Base-by-base conservation (phyloP, 2,329 filamentous ascomycete species). In the Pleoardoris graminearum region DNA sequence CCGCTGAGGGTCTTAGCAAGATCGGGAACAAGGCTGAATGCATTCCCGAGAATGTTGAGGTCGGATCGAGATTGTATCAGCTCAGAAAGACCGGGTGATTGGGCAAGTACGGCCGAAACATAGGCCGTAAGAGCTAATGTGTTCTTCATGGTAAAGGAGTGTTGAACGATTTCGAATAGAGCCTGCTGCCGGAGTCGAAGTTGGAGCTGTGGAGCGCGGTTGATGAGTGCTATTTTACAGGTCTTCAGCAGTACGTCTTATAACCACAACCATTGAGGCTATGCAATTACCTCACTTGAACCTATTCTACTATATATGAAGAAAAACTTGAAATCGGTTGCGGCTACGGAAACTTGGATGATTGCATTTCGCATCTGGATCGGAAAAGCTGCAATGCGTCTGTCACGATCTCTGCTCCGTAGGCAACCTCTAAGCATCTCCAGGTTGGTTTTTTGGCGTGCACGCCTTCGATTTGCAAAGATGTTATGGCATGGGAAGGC, bases 361-460 rank as follows among this genome's bases (percentile, higher is more conserved):
- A 46, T 46, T 46, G 30, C 43, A 46, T 46, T 46, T 32, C 19
- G 30, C 29, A 8, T 27, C 19, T 36, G 14, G 43, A 46, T 46
- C 43, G 43, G 7, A 30, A 16, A 46, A 36, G 21, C 43, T 21
- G 11, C 12, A 27, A 36, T 10, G 29, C 12, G 36, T 36, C 43
- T 36, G 19, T 36, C 29, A 25, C 43, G 30, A 46, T 36, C 21
- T 10, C 30, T 36, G 14, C 16, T 7, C 17, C 6, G 4, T 35
- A 22, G 12, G 11, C n/a, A 25, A 21, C 4, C n/a, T 12, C 12
- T 21, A 44, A 22, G 16, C 27, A 44, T 44, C 41, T 27, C 41
- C 41, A 44, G 32, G 41, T n/a, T 29, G n/a, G 7, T 27, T 17
- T 25, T 12, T 30, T 25, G 11, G 43, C 21, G 8, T 14, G 12